Conservation (phyloP, 1,284 basidiomycete genomes). For the Tremellales sp. region DNA sequence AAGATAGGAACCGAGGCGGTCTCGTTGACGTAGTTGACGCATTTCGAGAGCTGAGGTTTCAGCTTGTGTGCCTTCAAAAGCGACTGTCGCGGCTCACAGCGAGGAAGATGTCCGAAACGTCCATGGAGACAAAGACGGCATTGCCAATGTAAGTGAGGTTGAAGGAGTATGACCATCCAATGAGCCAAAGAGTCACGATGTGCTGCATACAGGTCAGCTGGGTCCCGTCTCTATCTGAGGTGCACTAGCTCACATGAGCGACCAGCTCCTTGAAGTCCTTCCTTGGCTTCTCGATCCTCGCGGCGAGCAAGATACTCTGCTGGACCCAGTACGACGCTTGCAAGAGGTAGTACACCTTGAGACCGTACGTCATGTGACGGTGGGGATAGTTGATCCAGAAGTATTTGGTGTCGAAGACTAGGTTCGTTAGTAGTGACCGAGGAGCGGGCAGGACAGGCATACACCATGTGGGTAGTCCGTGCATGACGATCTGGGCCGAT, state of each 20-base stretch:
- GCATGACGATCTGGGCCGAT: slow-evolving; percentile 70
- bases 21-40: slow-evolving; percentile 79
- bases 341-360: slow-evolving; percentile 91
- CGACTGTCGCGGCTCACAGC: slow-evolving; percentile 57
- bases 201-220: slow-evolving; percentile 60
- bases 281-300: slow-evolving; percentile 86
- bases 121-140: slow-evolving; percentile 94
- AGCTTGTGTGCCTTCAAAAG: neutral
- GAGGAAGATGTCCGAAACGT: slow-evolving; percentile 85
- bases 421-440: neutral
- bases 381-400: slow-evolving; percentile 88
- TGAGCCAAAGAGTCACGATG: slow-evolving; percentile 90
- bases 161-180: slow-evolving; percentile 84
- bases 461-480: slow-evolving; percentile 78
- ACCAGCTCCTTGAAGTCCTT: slow-evolving; percentile 88
- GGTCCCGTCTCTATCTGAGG: neutral
- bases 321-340: slow-evolving; percentile 91
- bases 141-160: slow-evolving; percentile 79
- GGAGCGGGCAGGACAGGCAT: slow-evolving; percentile 3
- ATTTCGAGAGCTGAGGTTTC: slow-evolving; percentile 73
- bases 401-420: slow-evolving; percentile 67
- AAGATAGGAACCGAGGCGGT: slow-evolving; percentile 64
- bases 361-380: slow-evolving; percentile 76
- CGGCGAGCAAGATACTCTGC: slow-evolving; percentile 79
- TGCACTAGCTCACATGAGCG: slow-evolving; percentile 49